A percentile compares a stretch with the other conserved stretches of the same genome.
Conservation (phyloP, 441 rosid species). For the Mallotus repandus region DNA sequence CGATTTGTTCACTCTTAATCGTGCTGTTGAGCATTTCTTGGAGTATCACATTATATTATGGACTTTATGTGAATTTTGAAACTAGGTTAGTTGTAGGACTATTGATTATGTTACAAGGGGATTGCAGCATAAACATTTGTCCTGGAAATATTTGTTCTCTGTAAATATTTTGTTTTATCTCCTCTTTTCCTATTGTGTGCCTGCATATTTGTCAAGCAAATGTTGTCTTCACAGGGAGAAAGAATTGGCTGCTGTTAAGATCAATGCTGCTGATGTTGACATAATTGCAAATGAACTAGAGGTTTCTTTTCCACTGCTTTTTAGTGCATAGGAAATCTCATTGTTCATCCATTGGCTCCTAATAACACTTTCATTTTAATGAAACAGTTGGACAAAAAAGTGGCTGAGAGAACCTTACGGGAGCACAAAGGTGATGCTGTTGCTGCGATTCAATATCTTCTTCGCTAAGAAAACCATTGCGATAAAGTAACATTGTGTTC, state of each 20-base stretch:
- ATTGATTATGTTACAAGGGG: not conserved
- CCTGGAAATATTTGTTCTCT: too few relatives aligned
- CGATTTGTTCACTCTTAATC: not conserved
- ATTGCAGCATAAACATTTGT: not conserved
- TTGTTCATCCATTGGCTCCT: constrained; percentile 9
- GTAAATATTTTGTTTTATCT: too few relatives aligned
- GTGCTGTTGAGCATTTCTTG: too few relatives aligned
- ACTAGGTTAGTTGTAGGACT: not conserved
- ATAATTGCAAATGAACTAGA: constrained; percentile 87
- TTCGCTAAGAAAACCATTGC: constrained; percentile 35
- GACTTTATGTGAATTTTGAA: too few relatives aligned
- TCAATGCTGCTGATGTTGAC: constrained; percentile 84
- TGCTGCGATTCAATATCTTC: constrained; percentile 81
- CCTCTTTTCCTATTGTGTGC: not conserved
- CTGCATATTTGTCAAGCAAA: not conserved
- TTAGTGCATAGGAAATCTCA: not conserved
- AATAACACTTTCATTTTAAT: constrained; percentile 8
- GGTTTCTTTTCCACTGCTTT: constrained; percentile 40
- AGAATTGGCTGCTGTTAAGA: constrained; percentile 94
- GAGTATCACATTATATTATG: too few relatives aligned
- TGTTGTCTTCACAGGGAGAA: constrained; percentile 59
- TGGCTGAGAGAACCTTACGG: constrained; percentile 87
- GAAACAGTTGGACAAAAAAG: constrained; percentile 74
- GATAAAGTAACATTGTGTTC: not conserved
- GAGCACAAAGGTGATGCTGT: constrained; percentile 98